These are phyloP conservation scores for Mytilinidion resinicola DNA, from an alignment of 495 filamentous ascomycete genomes.

Conservation along the genomic window DNA sequence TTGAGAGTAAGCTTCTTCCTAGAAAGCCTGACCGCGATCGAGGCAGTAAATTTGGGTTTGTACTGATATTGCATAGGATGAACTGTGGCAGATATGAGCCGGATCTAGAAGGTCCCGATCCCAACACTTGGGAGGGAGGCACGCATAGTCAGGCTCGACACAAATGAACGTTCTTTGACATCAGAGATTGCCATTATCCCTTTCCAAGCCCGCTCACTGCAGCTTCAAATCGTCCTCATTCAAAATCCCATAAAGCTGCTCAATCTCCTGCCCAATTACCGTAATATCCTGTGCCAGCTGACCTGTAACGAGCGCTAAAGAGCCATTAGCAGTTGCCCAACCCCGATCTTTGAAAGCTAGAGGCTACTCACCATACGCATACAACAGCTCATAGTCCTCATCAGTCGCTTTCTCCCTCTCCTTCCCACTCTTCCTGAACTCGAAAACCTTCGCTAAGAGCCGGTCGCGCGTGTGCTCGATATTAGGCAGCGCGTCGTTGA, in stretches of 20 bases:
- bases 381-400: constrained; percentile 64
- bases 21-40: no score
- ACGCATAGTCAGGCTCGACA: no score
- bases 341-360: constrained; percentile 2
- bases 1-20: no score
- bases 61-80: no score
- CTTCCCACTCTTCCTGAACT: constrained; percentile 68
- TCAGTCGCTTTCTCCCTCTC: constrained; percentile 48
- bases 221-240: constrained; percentile 68
- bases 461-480: constrained; percentile 73
- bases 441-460: constrained; percentile 82
- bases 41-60: no score
- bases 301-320: constrained; percentile 57
- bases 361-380: constrained; percentile 58
- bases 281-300: constrained; percentile 66
- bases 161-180: no score
- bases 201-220: constrained; percentile 36
- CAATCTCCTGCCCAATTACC: constrained; percentile 60
- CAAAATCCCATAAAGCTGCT: constrained; percentile 67
- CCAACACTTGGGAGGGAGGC: no score
- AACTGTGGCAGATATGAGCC: no score
- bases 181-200: no score
- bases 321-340: constrained; percentile 48
- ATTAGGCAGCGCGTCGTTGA: constrained; percentile 80
- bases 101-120: no score